Percentiles rank a stretch among this genome's conserved stretches.
These are phyloP conservation scores for Trichophyton benhamiae DNA, from an alignment of 2,329 filamentous ascomycete species.

Conservation along the genomic window DNA sequence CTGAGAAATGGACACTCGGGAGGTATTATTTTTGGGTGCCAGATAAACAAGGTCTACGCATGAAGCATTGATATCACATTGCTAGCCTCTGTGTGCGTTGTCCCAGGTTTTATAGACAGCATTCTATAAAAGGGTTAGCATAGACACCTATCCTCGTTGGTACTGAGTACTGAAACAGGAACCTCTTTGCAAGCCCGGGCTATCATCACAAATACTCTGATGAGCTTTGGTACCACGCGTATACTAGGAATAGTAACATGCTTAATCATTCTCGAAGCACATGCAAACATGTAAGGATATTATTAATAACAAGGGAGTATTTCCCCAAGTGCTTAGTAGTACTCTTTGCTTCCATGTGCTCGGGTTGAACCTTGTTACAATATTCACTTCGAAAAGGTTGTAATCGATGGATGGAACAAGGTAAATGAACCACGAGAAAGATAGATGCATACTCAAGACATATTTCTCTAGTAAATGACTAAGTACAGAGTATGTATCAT, in stretches of 20 bases:
- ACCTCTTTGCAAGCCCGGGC: background rate
- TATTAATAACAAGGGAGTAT: background rate
- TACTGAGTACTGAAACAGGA: background rate
- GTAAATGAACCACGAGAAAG: background rate
- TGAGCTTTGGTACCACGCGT: background rate
- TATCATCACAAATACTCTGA: background rate
- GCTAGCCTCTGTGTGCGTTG: background rate
- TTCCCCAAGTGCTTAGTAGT: background rate
- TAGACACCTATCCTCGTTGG: background rate
- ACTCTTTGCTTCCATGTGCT: background rate
- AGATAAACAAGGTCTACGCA: background rate
- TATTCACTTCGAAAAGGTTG: background rate
- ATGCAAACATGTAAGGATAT: background rate
- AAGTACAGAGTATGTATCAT: background rate
- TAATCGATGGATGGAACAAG: background rate
- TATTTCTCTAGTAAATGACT: background rate
- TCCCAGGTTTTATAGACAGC: background rate
- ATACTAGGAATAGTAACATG: background rate
- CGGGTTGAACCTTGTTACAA: background rate
- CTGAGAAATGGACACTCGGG: background rate
- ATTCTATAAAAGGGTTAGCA: background rate
- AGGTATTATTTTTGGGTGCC: background rate
- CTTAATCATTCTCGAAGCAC: background rate
- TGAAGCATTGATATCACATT: background rate
- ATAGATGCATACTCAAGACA: background rate